Evolutionary conservation across 139 green algal species (phyloP), one percentile per base, ranked within the genome.

Genomic region (Chlorella sp.): DNA sequence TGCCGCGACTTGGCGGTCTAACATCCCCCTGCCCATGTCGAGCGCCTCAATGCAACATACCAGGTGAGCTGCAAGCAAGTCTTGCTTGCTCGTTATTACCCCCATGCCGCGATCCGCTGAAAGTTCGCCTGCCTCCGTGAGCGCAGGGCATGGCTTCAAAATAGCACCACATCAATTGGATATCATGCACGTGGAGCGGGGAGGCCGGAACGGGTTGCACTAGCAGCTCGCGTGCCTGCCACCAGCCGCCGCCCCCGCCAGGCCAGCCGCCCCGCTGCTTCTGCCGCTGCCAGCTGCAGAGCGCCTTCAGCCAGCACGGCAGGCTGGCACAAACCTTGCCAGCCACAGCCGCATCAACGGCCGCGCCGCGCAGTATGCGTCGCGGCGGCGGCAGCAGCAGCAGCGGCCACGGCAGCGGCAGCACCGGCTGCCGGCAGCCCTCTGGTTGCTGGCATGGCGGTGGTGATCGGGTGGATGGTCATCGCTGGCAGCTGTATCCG

Each of bases 401-500:
- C 82, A 3, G 82, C 60, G n/a, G 57, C 81, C 28, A 36, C 48
- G 14, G 64, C 64, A 40, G 83, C 84, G 18, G 84, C 39, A 2
- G 39, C 84, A 9, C 39, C 68, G 9, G 66, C 68, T 5, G 32
- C 68, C 4, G 64, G 34, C 3, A 42, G 32, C 66, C 40, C 57
- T 60, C 28, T 88, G 19, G 84, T 75, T 34, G 37, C 84, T 5
- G 28, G 40, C 28, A 39, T 81, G 84, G 84, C 84, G 3, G 84
- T 88, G 39, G 15, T 81, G 39, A 68, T 88, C 3, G 84, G 84
- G 36, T 88, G 84, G 84, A 66, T 88, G 39, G 84, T 88, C 12
- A 66, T 98, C 77, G 87, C 92, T 0, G 96, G 96, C 34, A 95
- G 91, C 34, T 94, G 91, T 68, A 92, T 97, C 57, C 92, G 96